Evolutionary conservation across 441 rosid species (phyloP).

Genomic region (Erodium texanum): DNA sequence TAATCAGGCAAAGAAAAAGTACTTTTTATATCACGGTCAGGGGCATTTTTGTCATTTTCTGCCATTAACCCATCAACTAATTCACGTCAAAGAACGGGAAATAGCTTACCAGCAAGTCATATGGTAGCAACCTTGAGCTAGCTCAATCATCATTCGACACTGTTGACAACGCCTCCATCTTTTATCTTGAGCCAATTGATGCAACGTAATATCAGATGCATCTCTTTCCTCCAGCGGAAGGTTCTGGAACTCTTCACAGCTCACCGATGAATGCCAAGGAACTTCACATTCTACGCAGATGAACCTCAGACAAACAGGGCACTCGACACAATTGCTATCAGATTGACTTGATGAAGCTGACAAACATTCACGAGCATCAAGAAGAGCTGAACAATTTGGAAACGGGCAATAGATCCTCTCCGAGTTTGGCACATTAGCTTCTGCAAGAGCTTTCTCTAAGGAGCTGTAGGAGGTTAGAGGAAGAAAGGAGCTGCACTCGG

Average conservation of each 20-base stretch:
- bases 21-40: too few relatives aligned
- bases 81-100: constrained; percentile 1
- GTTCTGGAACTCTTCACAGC: constrained; percentile 77
- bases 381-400: constrained; percentile 65
- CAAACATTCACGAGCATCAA: constrained; percentile 61
- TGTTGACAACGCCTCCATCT: constrained; percentile 94
- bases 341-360: constrained; percentile 70
- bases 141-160: constrained; percentile 90
- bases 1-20: too few relatives aligned
- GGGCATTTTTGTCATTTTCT: too few relatives aligned
- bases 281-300: constrained; percentile 77
- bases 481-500: constrained; percentile 64
- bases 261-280: constrained; percentile 87
- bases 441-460: constrained; percentile 51
- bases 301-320: constrained; percentile 75
- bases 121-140: constrained; percentile 80
- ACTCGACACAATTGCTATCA: constrained; percentile 58
- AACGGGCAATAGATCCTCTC: constrained; percentile 81
- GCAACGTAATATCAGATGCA: constrained; percentile 67
- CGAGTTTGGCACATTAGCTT: constrained; percentile 43
- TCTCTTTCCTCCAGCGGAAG: constrained; percentile 79
- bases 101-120: constrained; percentile 81
- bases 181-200: constrained; percentile 67
- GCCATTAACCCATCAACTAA: too few relatives aligned
- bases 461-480: constrained; percentile 50